Percentiles rank a stretch among this genome's conserved stretches.
Evolutionary conservation across 768 basidiomycete genomes (phyloP).

Genomic region (Calocybe gangraenosa): DNA sequence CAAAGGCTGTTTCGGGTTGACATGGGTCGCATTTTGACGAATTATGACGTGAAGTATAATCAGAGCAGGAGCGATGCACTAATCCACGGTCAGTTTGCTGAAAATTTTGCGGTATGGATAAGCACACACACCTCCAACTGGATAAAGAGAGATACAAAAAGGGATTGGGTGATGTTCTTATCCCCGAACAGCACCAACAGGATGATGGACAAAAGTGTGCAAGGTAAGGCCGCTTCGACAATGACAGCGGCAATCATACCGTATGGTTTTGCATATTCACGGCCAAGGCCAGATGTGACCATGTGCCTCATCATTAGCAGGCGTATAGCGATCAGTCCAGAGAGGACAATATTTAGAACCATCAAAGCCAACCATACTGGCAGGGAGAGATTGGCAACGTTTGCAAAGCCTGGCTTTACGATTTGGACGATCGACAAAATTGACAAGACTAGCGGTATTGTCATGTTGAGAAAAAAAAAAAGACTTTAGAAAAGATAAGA

Average conservation of each 20-base stretch:
- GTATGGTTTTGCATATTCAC: conserved; percentile 24
- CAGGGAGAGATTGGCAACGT: conserved; percentile 24
- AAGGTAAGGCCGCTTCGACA: conserved; percentile 31
- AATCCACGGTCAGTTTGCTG: neutral
- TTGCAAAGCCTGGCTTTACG: conserved; percentile 21
- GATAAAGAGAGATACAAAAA: conserved; percentile 21
- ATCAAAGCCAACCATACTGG: conserved; percentile 30
- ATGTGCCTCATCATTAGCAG: conserved; percentile 24
- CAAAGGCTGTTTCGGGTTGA: neutral
- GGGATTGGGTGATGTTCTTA: conserved; percentile 17
- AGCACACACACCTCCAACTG: conserved; percentile 18
- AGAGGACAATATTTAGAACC: conserved; percentile 25
- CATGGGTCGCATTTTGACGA: neutral
- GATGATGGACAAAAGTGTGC: conserved; percentile 27
- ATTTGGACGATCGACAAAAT: conserved; percentile 27
- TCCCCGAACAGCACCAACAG: conserved; percentile 19
- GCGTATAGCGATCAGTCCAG: conserved; percentile 26
- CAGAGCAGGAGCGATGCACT: conserved; percentile 9
- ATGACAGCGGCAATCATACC: conserved; percentile 27
- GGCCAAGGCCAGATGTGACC: conserved; percentile 18
- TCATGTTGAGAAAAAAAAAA: neutral
- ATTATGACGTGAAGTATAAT: conserved; percentile 9
- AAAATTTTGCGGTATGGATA: neutral
- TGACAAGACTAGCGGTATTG: conserved; percentile 21
- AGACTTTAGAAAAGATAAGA: neutral